Evolutionary conservation across 1,284 basidiomycete genomes (phyloP).

Genomic region (Athelia sp.): DNA sequence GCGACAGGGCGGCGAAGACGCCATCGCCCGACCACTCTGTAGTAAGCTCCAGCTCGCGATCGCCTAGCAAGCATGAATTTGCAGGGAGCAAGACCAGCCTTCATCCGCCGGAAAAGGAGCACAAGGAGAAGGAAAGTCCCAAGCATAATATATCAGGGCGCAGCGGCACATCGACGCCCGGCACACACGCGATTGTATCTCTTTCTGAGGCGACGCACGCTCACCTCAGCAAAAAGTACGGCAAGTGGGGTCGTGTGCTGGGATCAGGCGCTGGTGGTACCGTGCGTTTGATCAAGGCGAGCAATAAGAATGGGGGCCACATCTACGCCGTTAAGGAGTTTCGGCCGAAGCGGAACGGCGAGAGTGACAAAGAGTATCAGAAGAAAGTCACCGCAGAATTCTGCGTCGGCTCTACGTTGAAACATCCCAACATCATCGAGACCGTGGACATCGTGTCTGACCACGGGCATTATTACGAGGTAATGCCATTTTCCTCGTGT

Average conservation of each 20-base stretch:
- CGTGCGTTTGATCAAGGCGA: slow-evolving; percentile 91
- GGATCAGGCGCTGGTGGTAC: slow-evolving; percentile 98
- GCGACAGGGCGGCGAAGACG: slow-evolving; percentile 13
- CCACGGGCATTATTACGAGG: slow-evolving; percentile 98
- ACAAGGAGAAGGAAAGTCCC: background rate
- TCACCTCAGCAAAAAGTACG: slow-evolving; percentile 96
- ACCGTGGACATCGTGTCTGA: slow-evolving; percentile 98
- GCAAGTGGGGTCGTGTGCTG: slow-evolving; percentile 96
- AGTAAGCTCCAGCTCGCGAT: background rate
- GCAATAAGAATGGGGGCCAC: slow-evolving; percentile 70
- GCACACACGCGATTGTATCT: background rate
- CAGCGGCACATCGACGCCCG: background rate
- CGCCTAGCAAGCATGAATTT: background rate
- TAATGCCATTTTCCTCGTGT: slow-evolving; percentile 24
- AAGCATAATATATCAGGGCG: background rate
- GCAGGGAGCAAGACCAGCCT: background rate
- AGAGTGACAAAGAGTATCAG: slow-evolving; percentile 96
- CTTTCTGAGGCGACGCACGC: slow-evolving; percentile 73
- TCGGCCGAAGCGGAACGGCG: slow-evolving; percentile 81
- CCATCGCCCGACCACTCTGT: slow-evolving; percentile 9
- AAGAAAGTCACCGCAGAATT: slow-evolving; percentile 99
- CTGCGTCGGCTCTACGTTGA: slow-evolving; percentile 92
- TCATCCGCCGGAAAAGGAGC: too few species aligned
- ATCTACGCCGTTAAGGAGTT: slow-evolving; percentile 99
- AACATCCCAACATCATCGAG: slow-evolving; percentile 96